Percentiles rank a stretch among this genome's conserved stretches.
These are phyloP conservation scores for Xylaria castorea DNA, from an alignment of 495 filamentous ascomycete species.

Conservation along the genomic window DNA sequence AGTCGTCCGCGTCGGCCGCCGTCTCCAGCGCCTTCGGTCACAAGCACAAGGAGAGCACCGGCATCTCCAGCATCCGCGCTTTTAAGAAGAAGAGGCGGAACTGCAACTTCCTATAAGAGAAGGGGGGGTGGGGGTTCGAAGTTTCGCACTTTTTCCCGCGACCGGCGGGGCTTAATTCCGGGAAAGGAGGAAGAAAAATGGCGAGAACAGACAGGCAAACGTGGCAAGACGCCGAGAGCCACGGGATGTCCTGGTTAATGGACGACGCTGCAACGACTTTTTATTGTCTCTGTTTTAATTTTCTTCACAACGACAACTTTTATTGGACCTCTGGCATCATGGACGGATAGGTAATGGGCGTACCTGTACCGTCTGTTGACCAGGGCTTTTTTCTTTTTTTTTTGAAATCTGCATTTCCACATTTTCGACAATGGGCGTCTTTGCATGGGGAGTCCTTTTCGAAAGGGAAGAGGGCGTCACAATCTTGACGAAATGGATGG, in stretches of 20 bases:
- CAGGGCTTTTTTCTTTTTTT: background rate
- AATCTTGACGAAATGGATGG: constrained; percentile 17
- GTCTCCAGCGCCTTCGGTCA: constrained; percentile 21
- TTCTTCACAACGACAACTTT: constrained; percentile 2
- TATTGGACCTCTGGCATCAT: constrained; percentile 24
- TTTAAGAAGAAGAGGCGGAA: constrained; percentile 68
- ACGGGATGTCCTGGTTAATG: constrained; percentile 9
- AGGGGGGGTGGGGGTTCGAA: background rate
- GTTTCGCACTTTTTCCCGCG: constrained; percentile 13
- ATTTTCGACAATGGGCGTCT: constrained; percentile 21
- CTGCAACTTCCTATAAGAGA: constrained; percentile 72
- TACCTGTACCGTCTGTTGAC: constrained; percentile 19
- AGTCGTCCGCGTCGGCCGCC: constrained; percentile 20
- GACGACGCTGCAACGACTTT: constrained; percentile 24
- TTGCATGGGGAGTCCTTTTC: constrained; percentile 28
- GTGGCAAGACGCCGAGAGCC: constrained; percentile 33
- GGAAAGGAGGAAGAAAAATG: background rate
- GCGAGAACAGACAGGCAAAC: constrained; percentile 1
- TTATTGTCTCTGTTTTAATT: constrained; percentile 30
- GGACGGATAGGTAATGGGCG: constrained; percentile 28
- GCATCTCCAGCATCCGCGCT: constrained; percentile 44
- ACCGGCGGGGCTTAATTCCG: background rate
- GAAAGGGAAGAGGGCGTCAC: background rate
- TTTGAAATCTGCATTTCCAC: constrained; percentile 21
- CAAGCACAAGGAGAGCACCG: constrained; percentile 34